Base-by-base conservation (phyloP, 306 rosid species). In the Trichosanthes truncata region DNA sequence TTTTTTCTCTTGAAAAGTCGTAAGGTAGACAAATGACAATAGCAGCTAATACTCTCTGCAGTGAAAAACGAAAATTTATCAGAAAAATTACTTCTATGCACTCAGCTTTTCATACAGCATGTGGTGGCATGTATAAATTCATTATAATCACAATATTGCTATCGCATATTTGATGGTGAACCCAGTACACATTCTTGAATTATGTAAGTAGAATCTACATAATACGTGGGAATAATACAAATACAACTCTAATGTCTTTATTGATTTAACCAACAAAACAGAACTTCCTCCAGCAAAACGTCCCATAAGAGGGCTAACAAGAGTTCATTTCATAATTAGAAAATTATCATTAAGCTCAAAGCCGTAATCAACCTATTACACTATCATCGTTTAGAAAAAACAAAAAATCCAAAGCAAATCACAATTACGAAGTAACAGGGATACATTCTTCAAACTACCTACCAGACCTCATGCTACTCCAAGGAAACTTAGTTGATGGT, bases 401-500 rank as follows among this genome's bases (percentile, higher is more conserved):
- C 6, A 76, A 48, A 40, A n/a, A 13, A n/a, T 33, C 26, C 56
- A 60, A 61, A 45, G 57, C 4, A 74, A 13, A 45, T 45, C 26
- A 61, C 35, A 67, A 65, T 74, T 31, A 74, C 2, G 4, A 74
- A 74, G 40, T 29, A 73, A 73, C 60, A 7, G 60, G 40, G 25
- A 25, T 73, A 15, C n/a, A 35, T 17, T 74, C 78, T 49, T 49
- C 78, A 40, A 83, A 43, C 76, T 81, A 87, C 84, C 91, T 82
- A 80, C 81, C 88, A 79, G 90, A 81, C 85, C 85, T 88, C 93
- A 93, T 92, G 82, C 82, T 86, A 60, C 87, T 87, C 98, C 96
- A 93, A 0, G 98, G 98, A 72, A 93, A 93, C 85, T 87, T 92
- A 9, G 84, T 87, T 23, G 48, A 78, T 18, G 51, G 79, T 41